These are phyloP conservation scores for Ascomycota sp. DNA, from an alignment of 2,329 filamentous ascomycete genomes.

Conservation along the genomic window DNA sequence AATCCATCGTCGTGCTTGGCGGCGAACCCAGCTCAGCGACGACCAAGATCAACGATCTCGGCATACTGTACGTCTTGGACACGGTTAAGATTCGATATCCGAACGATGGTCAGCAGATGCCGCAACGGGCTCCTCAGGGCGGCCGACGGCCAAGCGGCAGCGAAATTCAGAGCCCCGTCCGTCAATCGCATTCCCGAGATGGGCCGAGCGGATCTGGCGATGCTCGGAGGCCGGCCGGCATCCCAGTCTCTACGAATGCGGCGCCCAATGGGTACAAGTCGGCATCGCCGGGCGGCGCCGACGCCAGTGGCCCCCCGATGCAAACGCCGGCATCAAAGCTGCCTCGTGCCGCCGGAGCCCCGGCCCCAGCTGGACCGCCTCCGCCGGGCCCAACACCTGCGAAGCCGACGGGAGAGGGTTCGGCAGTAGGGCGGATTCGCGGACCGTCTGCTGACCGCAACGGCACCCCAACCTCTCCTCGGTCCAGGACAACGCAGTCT, in stretches of 20 bases:
- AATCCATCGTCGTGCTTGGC: slow-evolving; percentile 75
- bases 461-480: slow-evolving; percentile 16
- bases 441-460: slow-evolving; percentile 27
- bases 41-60: slow-evolving; percentile 61
- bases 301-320: slow-evolving; percentile 14
- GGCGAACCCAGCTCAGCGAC: slow-evolving; percentile 83
- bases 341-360: slow-evolving; percentile 8
- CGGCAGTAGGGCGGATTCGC: slow-evolving; percentile 19
- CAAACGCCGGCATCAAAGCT: slow-evolving; percentile 15
- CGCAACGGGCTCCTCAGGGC: slow-evolving; percentile 17
- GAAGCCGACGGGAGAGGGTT: slow-evolving; percentile 21
- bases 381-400: slow-evolving; percentile 29
- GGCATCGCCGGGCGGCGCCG: slow-evolving; percentile 15
- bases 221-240: slow-evolving; percentile 22
- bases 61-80: slow-evolving; percentile 75
- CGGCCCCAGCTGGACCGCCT: slow-evolving; percentile 25
- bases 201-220: slow-evolving; percentile 29
- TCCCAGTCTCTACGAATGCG: slow-evolving; percentile 13
- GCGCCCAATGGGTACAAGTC: slow-evolving; percentile 19
- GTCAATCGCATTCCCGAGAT: slow-evolving; percentile 23
- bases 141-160: slow-evolving; percentile 20
- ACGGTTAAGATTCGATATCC: slow-evolving; percentile 94
- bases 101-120: slow-evolving; percentile 35
- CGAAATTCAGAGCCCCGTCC: slow-evolving; percentile 10
- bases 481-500: slow-evolving; percentile 14